Evolutionary conservation across 2,329 filamentous ascomycete genomes (phyloP).

Genomic region (Helicocarpus griseus): DNA sequence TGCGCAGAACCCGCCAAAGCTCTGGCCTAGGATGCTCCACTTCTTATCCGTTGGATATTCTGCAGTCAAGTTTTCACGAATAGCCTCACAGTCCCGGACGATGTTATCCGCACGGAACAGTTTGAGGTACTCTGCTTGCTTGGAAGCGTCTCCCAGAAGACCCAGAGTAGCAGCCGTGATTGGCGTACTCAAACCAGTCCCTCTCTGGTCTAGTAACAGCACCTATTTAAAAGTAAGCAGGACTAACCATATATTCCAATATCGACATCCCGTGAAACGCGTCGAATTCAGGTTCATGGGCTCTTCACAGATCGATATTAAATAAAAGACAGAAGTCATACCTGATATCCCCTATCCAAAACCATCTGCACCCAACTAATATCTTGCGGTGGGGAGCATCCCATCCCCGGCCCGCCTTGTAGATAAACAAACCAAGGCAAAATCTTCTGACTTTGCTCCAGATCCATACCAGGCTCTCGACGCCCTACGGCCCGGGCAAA

Average conservation of each 20-base stretch:
- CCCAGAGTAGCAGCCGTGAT: slow-evolving; percentile 64
- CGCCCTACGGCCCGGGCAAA: slow-evolving; percentile 68
- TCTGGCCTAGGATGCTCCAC: slow-evolving; percentile 85
- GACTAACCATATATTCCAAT: neutral
- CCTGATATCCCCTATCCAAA: slow-evolving; percentile 72
- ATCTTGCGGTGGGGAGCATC: slow-evolving; percentile 65
- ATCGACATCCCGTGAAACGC: too few species aligned
- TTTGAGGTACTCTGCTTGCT: slow-evolving; percentile 72
- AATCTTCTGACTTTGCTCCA: slow-evolving; percentile 37
- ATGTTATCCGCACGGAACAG: slow-evolving; percentile 84
- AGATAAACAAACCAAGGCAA: slow-evolving; percentile 61
- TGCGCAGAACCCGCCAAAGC: slow-evolving; percentile 80
- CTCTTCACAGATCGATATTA: too few species aligned
- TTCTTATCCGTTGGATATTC: slow-evolving; percentile 59
- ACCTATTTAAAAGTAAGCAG: slow-evolving; percentile 25
- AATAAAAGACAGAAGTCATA: slow-evolving; percentile 25
- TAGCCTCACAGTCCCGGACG: slow-evolving; percentile 78
- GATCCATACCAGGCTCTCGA: slow-evolving; percentile 50
- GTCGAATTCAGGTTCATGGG: too few species aligned
- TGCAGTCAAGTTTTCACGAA: slow-evolving; percentile 63
- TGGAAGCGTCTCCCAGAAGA: slow-evolving; percentile 50
- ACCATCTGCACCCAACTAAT: slow-evolving; percentile 60
- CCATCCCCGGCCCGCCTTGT: slow-evolving; percentile 77
- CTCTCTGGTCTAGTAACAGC: slow-evolving; percentile 81
- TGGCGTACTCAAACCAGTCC: slow-evolving; percentile 75